These are phyloP conservation scores for Eutrema japonicum DNA, from an alignment of 345 rosid species.

Conservation along the genomic window DNA sequence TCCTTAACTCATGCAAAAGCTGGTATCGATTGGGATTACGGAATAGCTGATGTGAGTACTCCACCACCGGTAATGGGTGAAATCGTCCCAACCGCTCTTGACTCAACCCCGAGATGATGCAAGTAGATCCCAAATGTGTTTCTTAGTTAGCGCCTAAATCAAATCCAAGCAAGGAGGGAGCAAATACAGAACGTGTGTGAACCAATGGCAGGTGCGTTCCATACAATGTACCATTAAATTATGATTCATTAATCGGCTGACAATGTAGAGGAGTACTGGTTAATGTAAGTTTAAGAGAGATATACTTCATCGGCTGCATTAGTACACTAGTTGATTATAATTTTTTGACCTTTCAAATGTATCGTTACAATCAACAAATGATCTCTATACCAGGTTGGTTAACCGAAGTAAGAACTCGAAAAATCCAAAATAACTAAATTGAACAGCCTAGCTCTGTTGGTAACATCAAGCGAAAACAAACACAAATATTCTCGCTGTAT, in stretches of 20 bases:
- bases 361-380: conserved; percentile 8
- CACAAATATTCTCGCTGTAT: conserved; percentile 39
- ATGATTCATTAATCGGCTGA: conserved; percentile 31
- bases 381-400: background rate
- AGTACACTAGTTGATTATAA: conserved; percentile 29
- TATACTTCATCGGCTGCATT: conserved; percentile 34
- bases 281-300: conserved; percentile 35
- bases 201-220: conserved; percentile 40
- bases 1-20: conserved; percentile 64
- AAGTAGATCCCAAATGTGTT: conserved; percentile 15
- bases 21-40: conserved; percentile 78
- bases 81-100: conserved; percentile 46
- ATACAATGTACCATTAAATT: conserved; percentile 40
- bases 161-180: conserved; percentile 27
- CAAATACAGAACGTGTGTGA: conserved; percentile 35
- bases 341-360: conserved; percentile 32
- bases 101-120: conserved; percentile 51
- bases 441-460: background rate
- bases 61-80: conserved; percentile 57
- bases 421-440: background rate
- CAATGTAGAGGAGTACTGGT: conserved; percentile 32
- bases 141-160: conserved; percentile 19
- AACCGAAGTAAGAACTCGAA: background rate
- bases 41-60: conserved; percentile 56
- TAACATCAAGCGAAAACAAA: background rate